These are phyloP conservation scores for Alternaria burnsii DNA, from an alignment of 2,329 filamentous ascomycete genomes.

Conservation along the genomic window DNA sequence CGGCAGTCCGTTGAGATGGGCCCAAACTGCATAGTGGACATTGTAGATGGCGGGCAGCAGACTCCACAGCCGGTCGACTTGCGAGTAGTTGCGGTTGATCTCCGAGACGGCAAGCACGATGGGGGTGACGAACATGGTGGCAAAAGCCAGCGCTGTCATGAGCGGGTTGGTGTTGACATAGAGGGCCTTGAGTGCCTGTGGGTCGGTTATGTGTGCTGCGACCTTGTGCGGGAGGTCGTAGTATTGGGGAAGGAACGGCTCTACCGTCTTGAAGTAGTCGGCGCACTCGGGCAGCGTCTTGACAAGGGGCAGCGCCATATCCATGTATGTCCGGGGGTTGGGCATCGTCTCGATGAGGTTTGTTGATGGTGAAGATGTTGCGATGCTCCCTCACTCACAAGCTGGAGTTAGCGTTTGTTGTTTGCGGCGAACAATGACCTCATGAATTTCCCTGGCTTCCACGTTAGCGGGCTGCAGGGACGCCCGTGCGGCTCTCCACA, in stretches of 20 bases:
- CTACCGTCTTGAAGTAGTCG: slow-evolving; percentile 76
- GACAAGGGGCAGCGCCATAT: slow-evolving; percentile 71
- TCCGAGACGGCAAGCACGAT: slow-evolving; percentile 81
- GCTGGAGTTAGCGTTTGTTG: slow-evolving; percentile 5
- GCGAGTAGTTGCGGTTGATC: slow-evolving; percentile 93
- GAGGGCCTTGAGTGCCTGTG: slow-evolving; percentile 70
- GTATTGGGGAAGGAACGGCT: slow-evolving; percentile 77
- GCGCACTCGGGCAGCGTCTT: slow-evolving; percentile 76
- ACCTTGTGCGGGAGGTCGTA: slow-evolving; percentile 55
- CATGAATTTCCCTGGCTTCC: slow-evolving; percentile 28
- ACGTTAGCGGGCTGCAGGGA: slow-evolving; percentile 12
- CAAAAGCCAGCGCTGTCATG: slow-evolving; percentile 75
- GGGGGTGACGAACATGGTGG: slow-evolving; percentile 72
- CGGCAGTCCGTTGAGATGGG: slow-evolving; percentile 75
- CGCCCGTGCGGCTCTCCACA: slow-evolving; percentile 23
- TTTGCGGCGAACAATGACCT: slow-evolving; percentile 32
- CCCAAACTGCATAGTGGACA: slow-evolving; percentile 84
- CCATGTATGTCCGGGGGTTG: slow-evolving; percentile 33
- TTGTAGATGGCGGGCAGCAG: slow-evolving; percentile 88
- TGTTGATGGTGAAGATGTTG: slow-evolving; percentile 3
- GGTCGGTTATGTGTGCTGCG: slow-evolving; percentile 66
- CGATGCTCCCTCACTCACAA: slow-evolving; percentile 1
- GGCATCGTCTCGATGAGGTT: slow-evolving; percentile 54
- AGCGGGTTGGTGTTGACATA: slow-evolving; percentile 90
- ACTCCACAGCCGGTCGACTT: slow-evolving; percentile 93